Conservation (phyloP, 1,139 yeast species). For the Suhomyces anneliseae region DNA sequence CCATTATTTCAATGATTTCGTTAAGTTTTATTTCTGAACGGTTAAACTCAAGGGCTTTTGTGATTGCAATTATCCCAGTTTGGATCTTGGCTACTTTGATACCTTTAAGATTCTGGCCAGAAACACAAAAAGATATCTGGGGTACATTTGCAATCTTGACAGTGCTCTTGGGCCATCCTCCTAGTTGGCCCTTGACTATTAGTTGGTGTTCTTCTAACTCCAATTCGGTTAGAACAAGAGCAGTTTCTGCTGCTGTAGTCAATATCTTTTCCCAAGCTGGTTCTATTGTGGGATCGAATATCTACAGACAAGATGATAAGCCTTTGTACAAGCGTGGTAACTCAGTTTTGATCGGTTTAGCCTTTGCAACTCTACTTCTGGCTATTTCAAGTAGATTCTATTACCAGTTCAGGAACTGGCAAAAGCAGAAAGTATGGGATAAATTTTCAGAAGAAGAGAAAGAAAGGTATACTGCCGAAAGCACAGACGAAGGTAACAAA, state of each 20-base stretch:
- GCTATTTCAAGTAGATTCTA: slow-evolving; percentile 17
- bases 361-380: slow-evolving; percentile 17
- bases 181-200: slow-evolving; percentile 21
- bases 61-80: slow-evolving; percentile 16
- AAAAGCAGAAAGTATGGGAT: slow-evolving; percentile 15
- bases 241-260: slow-evolving; percentile 25
- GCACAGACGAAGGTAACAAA: slow-evolving; percentile 20
- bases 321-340: slow-evolving; percentile 32
- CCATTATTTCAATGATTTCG: slow-evolving; percentile 36
- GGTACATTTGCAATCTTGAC: slow-evolving; percentile 22
- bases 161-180: slow-evolving; percentile 20
- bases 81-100: slow-evolving; percentile 20
- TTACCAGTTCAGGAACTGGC: slow-evolving; percentile 16
- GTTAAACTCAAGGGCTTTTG: slow-evolving; percentile 35
- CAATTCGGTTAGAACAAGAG: slow-evolving; percentile 22
- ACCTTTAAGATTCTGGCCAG: slow-evolving; percentile 21
- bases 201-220: slow-evolving; percentile 24
- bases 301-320: slow-evolving; percentile 28
- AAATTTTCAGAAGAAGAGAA: slow-evolving; percentile 15
- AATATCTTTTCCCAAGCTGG: slow-evolving; percentile 24
- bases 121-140: slow-evolving; percentile 21
- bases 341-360: slow-evolving; percentile 21
- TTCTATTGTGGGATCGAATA: slow-evolving; percentile 20
- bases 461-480: slow-evolving; percentile 11
- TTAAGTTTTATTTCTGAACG: slow-evolving; percentile 43